These are phyloP conservation scores for Termitomyces sp. DNA, from an alignment of 768 basidiomycete species.

Conservation along the genomic window DNA sequence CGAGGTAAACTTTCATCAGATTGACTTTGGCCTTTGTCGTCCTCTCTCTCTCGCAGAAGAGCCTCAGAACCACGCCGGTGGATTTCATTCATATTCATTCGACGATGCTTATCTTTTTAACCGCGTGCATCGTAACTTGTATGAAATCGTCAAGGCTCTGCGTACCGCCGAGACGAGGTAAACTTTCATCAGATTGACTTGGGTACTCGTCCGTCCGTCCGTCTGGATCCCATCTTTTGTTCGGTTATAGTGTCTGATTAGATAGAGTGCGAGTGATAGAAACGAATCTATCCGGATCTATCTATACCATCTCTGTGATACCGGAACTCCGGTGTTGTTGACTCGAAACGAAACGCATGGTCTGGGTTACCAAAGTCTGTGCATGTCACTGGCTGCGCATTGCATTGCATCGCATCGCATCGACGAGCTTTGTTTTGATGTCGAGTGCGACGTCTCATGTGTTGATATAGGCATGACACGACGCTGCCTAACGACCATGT, in stretches of 20 bases:
- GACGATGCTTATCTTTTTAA: not conserved
- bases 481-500: no score
- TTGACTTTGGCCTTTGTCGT: no score
- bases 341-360: not conserved
- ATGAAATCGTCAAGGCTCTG: not conserved
- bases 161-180: not conserved
- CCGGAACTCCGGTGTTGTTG: no score
- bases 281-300: not conserved
- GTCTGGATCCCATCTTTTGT: no score
- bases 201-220: not conserved
- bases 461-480: not conserved
- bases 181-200: not conserved
- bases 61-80: no score
- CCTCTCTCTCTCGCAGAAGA: no score
- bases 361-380: no score
- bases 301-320: no score
- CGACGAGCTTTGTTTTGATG: no score
- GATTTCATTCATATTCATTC: no score
- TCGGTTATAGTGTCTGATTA: not conserved
- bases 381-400: not conserved
- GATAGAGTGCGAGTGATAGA: not conserved
- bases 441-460: not conserved
- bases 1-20: no score
- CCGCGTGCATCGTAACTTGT: not conserved
- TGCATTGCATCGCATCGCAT: no score